A percentile compares a stretch with the other conserved stretches of the same genome.
phyloP scores from a whole-genome alignment of 768 basidiomycete species.

The Hirschioporus abietinus region DNA sequence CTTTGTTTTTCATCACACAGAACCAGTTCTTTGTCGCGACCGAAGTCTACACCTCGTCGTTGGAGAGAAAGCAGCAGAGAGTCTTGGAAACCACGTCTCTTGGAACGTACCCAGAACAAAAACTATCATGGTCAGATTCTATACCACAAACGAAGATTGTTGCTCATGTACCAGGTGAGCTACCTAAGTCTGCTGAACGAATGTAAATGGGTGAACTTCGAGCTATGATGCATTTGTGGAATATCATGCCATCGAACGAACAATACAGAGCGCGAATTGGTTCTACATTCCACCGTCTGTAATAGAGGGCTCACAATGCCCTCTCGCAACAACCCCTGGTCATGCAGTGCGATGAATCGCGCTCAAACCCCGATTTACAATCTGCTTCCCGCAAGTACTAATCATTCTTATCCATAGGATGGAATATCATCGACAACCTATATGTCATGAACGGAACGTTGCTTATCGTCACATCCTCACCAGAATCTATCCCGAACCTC shows the following conservation, averaged over 20 bases:
- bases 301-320: no score
- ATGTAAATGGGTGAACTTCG: no score
- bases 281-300: no score
- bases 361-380: conserved; percentile 10
- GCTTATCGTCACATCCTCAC: conserved; percentile 75
- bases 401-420: conserved; percentile 47
- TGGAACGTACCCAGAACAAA: conserved; percentile 5
- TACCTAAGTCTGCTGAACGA: background rate
- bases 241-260: no score
- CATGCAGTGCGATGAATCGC: background rate
- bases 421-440: conserved; percentile 84
- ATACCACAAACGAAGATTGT: conserved; percentile 63
- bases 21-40: conserved; percentile 22
- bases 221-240: no score
- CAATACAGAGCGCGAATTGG: no score
- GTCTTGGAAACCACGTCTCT: background rate
- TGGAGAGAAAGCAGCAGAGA: background rate
- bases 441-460: conserved; percentile 79
- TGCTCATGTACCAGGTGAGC: conserved; percentile 69
- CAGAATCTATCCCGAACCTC: conserved; percentile 58
- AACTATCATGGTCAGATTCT: conserved; percentile 33
- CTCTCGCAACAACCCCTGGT: no score
- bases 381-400: conserved; percentile 9
- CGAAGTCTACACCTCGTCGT: background rate
- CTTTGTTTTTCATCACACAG: conserved; percentile 43